Conservation (phyloP, 805 yeast genomes). For the Vanderwaltozyma yarrowii region DNA sequence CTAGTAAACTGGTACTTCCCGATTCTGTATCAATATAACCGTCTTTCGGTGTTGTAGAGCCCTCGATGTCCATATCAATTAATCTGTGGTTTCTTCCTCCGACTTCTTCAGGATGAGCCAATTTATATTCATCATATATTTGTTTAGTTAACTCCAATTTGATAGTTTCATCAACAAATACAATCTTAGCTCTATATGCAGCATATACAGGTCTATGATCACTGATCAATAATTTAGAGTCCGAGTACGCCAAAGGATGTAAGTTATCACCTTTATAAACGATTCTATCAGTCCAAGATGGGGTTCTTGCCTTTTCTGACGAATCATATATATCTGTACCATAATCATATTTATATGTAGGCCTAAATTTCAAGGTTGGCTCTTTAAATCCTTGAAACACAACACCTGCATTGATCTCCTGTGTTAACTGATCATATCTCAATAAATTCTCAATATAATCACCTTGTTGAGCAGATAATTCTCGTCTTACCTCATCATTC, state of each 20-base stretch:
- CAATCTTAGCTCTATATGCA: conserved; percentile 55
- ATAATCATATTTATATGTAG: conserved; percentile 88
- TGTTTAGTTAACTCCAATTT: conserved; percentile 46
- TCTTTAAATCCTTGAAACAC: conserved; percentile 74
- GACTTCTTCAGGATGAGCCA: conserved; percentile 23
- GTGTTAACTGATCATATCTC: conserved; percentile 66
- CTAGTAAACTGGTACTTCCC: conserved; percentile 5
- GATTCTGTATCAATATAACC: background rate
- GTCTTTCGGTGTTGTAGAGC: background rate
- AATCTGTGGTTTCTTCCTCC: background rate
- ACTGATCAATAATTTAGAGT: conserved; percentile 54
- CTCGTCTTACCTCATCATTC: conserved; percentile 61
- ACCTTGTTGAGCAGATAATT: conserved; percentile 38
- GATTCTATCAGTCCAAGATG: conserved; percentile 94
- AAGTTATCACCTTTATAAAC: conserved; percentile 51
- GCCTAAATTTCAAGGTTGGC: conserved; percentile 63
- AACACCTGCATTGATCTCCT: conserved; percentile 60
- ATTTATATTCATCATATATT: conserved; percentile 49
- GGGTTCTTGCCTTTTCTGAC: conserved; percentile 85
- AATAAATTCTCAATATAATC: conserved; percentile 36
- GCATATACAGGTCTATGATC: conserved; percentile 94
- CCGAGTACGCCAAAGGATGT: conserved; percentile 57
- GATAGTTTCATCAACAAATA: conserved; percentile 54
- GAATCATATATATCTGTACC: conserved; percentile 75
- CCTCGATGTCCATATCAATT: background rate